Evolutionary conservation across 192 early-diverging fungal species (phyloP).

Genomic region (Blastocladiella britannica): DNA sequence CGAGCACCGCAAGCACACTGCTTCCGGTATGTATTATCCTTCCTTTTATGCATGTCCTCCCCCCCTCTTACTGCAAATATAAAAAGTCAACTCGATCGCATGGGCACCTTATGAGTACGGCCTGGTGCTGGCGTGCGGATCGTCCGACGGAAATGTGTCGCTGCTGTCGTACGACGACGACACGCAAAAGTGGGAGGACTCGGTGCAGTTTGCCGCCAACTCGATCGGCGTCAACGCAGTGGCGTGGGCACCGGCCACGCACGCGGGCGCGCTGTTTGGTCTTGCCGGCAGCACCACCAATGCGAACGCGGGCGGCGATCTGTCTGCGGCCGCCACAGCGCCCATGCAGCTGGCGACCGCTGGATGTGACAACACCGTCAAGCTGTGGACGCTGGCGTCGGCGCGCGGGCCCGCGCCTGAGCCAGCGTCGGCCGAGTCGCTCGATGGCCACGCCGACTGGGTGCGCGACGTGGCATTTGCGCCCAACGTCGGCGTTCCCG

Average conservation of each 20-base stretch:
- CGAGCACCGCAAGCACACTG: slow-evolving; percentile 69
- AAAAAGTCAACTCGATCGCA: slow-evolving; percentile 74
- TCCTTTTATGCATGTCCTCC: background rate
- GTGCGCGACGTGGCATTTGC: slow-evolving; percentile 94
- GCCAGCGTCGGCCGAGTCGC: slow-evolving; percentile 48
- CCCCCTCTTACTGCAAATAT: too few relatives aligned
- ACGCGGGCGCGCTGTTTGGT: slow-evolving; percentile 49
- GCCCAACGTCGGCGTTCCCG: slow-evolving; percentile 78
- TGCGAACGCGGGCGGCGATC: too few relatives aligned
- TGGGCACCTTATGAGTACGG: slow-evolving; percentile 98
- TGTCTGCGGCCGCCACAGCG: slow-evolving; percentile 19
- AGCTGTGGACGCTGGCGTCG: slow-evolving; percentile 67
- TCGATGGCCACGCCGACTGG: slow-evolving; percentile 92
- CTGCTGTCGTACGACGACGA: slow-evolving; percentile 78
- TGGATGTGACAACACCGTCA: slow-evolving; percentile 90
- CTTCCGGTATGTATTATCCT: slow-evolving; percentile 43
- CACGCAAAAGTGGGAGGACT: slow-evolving; percentile 57
- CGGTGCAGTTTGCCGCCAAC: slow-evolving; percentile 57
- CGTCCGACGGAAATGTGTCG: slow-evolving; percentile 86
- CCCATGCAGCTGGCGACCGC: slow-evolving; percentile 71
- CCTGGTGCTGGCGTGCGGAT: slow-evolving; percentile 71
- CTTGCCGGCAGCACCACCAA: slow-evolving; percentile 23
- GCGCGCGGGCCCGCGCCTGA: too few relatives aligned
- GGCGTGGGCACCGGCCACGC: slow-evolving; percentile 77
- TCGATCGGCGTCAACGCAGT: slow-evolving; percentile 82